Evolutionary conservation across 2,329 filamentous ascomycete genomes (phyloP).

Genomic region (Fusarium metavorans): DNA sequence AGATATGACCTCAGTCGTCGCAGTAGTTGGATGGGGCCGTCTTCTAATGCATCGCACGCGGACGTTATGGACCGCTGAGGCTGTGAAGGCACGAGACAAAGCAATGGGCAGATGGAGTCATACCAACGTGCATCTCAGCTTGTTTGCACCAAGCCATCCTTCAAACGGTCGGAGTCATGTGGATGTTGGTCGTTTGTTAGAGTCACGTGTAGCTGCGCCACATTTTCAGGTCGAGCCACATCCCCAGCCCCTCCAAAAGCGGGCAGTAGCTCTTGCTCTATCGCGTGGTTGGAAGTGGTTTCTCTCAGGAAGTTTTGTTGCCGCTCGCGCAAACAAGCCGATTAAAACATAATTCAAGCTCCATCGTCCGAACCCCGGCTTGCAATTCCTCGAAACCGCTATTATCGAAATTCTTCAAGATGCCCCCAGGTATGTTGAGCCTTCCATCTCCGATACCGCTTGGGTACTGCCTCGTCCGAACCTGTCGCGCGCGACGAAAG

Average conservation of each 20-base stretch:
- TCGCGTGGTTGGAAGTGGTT: slow-evolving; percentile 8
- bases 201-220: slow-evolving; percentile 18
- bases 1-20: background rate
- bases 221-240: slow-evolving; percentile 15
- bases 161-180: background rate
- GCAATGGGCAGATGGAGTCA: too few relatives aligned
- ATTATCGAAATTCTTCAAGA: slow-evolving; percentile 14
- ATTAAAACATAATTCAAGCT: slow-evolving; percentile 3
- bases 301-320: background rate
- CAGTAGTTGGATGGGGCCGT: background rate
- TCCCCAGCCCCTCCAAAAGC: slow-evolving; percentile 5
- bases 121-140: background rate
- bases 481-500: slow-evolving; percentile 3
- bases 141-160: background rate
- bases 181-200: background rate
- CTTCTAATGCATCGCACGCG: background rate
- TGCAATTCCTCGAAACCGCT: background rate
- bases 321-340: background rate
- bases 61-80: background rate
- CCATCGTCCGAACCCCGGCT: background rate
- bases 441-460: too few relatives aligned
- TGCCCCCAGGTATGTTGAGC: slow-evolving; percentile 44
- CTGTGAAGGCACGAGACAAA: background rate
- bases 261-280: background rate
- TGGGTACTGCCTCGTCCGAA: background rate